Evolutionary conservation across 345 rosid species (phyloP).

Genomic region (Ailanthus altissimus): DNA sequence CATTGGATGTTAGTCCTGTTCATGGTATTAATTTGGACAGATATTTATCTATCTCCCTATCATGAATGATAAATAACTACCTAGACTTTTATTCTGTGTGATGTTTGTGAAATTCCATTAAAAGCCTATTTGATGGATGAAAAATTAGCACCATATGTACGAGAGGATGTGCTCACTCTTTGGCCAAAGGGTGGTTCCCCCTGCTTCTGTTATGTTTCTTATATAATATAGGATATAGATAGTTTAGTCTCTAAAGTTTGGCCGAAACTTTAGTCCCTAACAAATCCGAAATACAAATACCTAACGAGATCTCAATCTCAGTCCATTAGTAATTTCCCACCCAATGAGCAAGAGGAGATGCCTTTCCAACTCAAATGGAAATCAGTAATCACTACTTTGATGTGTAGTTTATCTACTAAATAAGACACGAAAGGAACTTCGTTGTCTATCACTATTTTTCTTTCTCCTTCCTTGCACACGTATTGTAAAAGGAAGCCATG

Average conservation of each 20-base stretch:
- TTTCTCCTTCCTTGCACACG: background rate
- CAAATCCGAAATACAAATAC: too few species aligned
- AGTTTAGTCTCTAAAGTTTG: too few species aligned
- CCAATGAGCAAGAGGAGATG: background rate
- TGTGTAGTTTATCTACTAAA: background rate
- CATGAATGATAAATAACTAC: background rate
- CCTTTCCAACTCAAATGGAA: background rate
- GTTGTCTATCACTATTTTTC: background rate
- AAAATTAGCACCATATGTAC: background rate
- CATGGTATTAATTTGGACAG: background rate
- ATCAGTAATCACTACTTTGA: too few species aligned
- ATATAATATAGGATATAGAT: too few species aligned
- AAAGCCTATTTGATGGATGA: background rate
- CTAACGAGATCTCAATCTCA: too few species aligned
- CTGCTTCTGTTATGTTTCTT: too few species aligned
- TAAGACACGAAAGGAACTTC: background rate
- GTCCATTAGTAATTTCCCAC: too few species aligned
- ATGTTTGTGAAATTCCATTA: background rate
- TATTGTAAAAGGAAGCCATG: background rate
- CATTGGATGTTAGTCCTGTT: background rate
- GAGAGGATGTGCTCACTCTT: background rate
- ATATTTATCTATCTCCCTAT: background rate
- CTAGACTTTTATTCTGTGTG: background rate
- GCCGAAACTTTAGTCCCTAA: too few species aligned
- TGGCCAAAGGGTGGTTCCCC: too few species aligned